phyloP scores from a whole-genome alignment of 2,329 filamentous ascomycete genomes.

The Balansia obtecta region DNA sequence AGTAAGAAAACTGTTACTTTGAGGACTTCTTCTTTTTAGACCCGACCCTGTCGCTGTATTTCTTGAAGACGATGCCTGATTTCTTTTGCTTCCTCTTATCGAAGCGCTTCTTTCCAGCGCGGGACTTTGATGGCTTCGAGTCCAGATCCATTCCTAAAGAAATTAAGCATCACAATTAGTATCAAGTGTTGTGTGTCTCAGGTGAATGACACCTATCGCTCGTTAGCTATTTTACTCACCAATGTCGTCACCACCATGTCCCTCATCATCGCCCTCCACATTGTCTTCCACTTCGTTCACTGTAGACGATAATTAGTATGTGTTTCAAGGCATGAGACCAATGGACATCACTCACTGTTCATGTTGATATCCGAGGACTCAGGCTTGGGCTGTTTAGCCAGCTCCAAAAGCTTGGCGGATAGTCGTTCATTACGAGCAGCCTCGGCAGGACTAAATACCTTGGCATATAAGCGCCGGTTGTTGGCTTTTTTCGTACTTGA shows the following conservation, averaged over 20 bases:
- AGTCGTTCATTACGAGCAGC: conserved; percentile 69
- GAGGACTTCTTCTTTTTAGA: conserved; percentile 28
- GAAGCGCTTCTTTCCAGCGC: conserved; percentile 36
- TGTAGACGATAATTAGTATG: background rate
- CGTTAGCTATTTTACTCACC: conserved; percentile 6
- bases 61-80: conserved; percentile 46
- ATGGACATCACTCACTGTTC: conserved; percentile 20
- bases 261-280: conserved; percentile 14
- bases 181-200: background rate
- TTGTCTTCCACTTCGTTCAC: conserved; percentile 15
- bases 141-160: conserved; percentile 46
- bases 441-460: conserved; percentile 76
- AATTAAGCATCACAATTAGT: conserved; percentile 5
- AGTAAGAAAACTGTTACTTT: conserved; percentile 4
- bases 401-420: conserved; percentile 71
- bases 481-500: conserved; percentile 73
- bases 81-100: conserved; percentile 45
- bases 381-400: conserved; percentile 68
- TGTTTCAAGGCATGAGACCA: too few species aligned
- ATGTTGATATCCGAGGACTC: conserved; percentile 37
- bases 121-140: conserved; percentile 26
- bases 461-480: conserved; percentile 64
- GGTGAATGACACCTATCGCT: background rate
- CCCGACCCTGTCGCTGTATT: conserved; percentile 38
- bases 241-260: conserved; percentile 15